These are phyloP conservation scores for Megacollybia platyphylla DNA, from an alignment of 1,284 basidiomycete species.

Conservation along the genomic window DNA sequence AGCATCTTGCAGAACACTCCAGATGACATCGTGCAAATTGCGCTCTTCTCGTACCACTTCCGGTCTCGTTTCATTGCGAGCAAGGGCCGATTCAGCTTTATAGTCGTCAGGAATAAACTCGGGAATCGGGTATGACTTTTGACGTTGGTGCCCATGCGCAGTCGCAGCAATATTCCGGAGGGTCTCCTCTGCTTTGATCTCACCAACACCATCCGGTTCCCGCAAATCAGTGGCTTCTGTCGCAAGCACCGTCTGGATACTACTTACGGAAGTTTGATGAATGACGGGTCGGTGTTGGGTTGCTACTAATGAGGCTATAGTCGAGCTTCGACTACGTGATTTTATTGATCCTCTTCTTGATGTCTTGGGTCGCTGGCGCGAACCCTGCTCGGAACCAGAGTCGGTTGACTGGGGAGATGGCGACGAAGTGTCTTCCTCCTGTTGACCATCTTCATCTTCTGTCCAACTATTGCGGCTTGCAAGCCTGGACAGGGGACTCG, in stretches of 20 bases:
- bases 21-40: slow-evolving; percentile 36
- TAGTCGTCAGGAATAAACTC: slow-evolving; percentile 12
- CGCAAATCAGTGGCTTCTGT: slow-evolving; percentile 21
- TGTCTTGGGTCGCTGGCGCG: slow-evolving; percentile 8
- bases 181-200: slow-evolving; percentile 13
- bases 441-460: slow-evolving; percentile 25
- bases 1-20: slow-evolving; percentile 40
- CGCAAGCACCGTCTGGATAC: slow-evolving; percentile 56
- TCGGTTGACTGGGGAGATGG: slow-evolving; percentile 30
- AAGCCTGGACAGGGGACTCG: slow-evolving; percentile 51
- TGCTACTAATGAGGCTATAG: slow-evolving; percentile 40
- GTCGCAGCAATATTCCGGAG: slow-evolving; percentile 13
- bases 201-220: slow-evolving; percentile 15
- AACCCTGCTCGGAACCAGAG: slow-evolving; percentile 26
- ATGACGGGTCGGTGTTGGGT: slow-evolving; percentile 14
- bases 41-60: slow-evolving; percentile 41
- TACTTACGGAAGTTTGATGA: slow-evolving; percentile 46
- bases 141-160: slow-evolving; percentile 9
- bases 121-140: slow-evolving; percentile 15
- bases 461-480: slow-evolving; percentile 38
- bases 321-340: slow-evolving; percentile 44
- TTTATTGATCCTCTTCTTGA: slow-evolving; percentile 12
- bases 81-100: not conserved
- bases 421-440: slow-evolving; percentile 19
- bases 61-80: slow-evolving; percentile 4